A percentile compares a stretch with the other conserved stretches of the same genome.
Conservation (phyloP, 495 filamentous ascomycete species). For the Penicillium flavigenum region DNA sequence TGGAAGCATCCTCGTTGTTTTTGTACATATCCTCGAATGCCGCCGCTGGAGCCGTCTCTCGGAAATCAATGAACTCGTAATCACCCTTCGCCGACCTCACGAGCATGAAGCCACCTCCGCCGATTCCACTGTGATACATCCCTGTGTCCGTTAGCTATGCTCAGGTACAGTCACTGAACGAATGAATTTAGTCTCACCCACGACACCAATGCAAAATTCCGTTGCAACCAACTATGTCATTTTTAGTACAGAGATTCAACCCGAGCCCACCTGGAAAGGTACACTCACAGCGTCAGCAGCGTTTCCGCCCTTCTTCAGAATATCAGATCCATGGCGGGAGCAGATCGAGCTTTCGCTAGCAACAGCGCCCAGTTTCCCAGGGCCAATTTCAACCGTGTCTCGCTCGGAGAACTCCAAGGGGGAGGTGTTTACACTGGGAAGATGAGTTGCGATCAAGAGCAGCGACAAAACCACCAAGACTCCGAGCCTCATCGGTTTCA, state of each 20-base stretch:
- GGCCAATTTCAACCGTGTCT: not conserved
- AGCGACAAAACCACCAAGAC: slow-evolving; percentile 23
- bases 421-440: slow-evolving; percentile 26
- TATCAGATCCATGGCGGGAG: slow-evolving; percentile 70
- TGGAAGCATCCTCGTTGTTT: slow-evolving; percentile 49
- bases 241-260: not conserved
- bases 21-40: slow-evolving; percentile 79
- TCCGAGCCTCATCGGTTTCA: slow-evolving; percentile 20
- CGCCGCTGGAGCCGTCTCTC: slow-evolving; percentile 78
- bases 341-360: slow-evolving; percentile 76
- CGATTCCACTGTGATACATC: slow-evolving; percentile 87
- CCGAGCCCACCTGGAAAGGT: not conserved
- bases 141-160: slow-evolving; percentile 32
- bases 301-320: slow-evolving; percentile 68
- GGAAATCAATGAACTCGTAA: slow-evolving; percentile 80
- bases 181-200: slow-evolving; percentile 46
- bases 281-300: slow-evolving; percentile 66
- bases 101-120: slow-evolving; percentile 87
- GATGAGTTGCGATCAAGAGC: slow-evolving; percentile 24
- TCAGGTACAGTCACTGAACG: not conserved
- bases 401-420: slow-evolving; percentile 23
- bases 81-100: slow-evolving; percentile 60
- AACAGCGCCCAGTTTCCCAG: slow-evolving; percentile 65
- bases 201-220: slow-evolving; percentile 71
- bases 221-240: slow-evolving; percentile 59